Conservation (phyloP, 2,329 filamentous ascomycete genomes). For the Ceratocystis harringtonii region DNA sequence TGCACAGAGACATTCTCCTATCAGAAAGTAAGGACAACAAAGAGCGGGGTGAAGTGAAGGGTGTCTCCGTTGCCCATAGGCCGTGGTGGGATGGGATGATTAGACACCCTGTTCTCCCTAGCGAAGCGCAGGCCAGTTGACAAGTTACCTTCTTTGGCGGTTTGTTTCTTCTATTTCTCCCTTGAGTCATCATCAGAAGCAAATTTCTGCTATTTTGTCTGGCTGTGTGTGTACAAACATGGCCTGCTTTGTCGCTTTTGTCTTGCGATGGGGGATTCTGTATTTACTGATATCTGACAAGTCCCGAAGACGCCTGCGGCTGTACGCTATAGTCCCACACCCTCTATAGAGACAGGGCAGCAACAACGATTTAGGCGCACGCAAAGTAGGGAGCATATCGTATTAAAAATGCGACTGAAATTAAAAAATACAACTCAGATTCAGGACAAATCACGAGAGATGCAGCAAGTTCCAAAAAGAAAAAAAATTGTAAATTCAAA, state of each 20-base stretch:
- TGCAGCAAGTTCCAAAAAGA: background rate
- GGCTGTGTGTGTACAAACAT: background rate
- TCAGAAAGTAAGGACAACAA: too few relatives aligned
- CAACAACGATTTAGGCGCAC: background rate
- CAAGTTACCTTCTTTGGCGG: background rate
- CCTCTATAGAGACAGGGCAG: background rate
- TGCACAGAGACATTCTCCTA: too few relatives aligned
- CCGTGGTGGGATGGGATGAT: background rate
- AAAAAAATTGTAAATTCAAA: background rate
- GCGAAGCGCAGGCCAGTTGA: background rate
- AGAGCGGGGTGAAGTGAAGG: too few relatives aligned
- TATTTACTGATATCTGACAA: background rate
- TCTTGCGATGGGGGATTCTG: background rate
- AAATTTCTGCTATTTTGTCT: background rate
- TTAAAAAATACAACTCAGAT: background rate
- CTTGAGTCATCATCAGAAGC: background rate
- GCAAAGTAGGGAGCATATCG: background rate
- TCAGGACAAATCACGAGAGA: background rate
- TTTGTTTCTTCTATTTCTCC: background rate
- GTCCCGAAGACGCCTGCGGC: background rate
- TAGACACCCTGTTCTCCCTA: conserved; percentile 2
- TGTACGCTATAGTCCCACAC: background rate
- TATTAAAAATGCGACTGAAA: too few relatives aligned
- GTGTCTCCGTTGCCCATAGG: too few relatives aligned
- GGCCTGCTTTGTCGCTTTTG: background rate